These are phyloP conservation scores for Didymella arachidicola DNA, from an alignment of 2,329 filamentous ascomycete genomes.

Conservation along the genomic window DNA sequence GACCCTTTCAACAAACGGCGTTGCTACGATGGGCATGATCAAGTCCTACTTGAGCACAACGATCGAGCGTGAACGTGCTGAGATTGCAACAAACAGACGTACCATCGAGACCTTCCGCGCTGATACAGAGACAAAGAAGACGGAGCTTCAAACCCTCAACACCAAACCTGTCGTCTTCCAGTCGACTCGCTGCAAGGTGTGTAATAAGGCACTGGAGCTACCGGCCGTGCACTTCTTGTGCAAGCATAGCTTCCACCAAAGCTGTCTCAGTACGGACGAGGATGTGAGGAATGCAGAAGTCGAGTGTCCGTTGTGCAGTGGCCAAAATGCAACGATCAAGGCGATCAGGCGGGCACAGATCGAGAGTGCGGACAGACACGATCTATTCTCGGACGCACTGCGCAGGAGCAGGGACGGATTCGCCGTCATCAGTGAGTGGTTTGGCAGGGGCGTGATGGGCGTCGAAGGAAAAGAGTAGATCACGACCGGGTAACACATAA, in stretches of 20 bases:
- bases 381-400: conserved; percentile 84
- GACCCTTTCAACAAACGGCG: conserved; percentile 77
- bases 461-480: conserved; percentile 46
- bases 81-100: conserved; percentile 83
- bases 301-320: conserved; percentile 86
- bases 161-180: conserved; percentile 89
- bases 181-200: conserved; percentile 85
- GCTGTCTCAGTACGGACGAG: conserved; percentile 75
- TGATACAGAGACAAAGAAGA: conserved; percentile 81
- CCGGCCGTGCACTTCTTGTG: conserved; percentile 96
- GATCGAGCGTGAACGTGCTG: conserved; percentile 84
- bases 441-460: conserved; percentile 90
- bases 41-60: conserved; percentile 90
- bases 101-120: conserved; percentile 83
- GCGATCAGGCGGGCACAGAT: conserved; percentile 87
- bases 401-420: conserved; percentile 82
- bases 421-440: conserved; percentile 92
- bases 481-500: not conserved
- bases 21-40: conserved; percentile 97
- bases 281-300: conserved; percentile 69
- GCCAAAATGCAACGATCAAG: conserved; percentile 84
- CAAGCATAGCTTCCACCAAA: conserved; percentile 95
- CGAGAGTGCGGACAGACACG: conserved; percentile 85
- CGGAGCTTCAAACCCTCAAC: conserved; percentile 78
- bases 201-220: conserved; percentile 78